Base-by-base conservation (phyloP, 1,284 basidiomycete genomes). In the Microbotryum lychnidis-dioicae region DNA sequence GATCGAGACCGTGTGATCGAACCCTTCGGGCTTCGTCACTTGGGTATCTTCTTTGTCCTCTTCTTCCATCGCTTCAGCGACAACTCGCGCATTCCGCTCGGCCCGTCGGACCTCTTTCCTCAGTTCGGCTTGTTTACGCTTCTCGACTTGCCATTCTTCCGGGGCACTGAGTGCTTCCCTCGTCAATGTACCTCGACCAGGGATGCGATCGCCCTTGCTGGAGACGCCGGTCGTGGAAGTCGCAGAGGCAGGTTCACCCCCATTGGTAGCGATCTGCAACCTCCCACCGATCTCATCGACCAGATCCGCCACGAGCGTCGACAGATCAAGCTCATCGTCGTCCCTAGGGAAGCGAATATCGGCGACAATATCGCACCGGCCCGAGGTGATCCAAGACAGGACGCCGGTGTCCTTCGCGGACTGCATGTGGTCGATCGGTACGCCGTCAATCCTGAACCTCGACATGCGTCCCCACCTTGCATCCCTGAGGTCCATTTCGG, bases 381-480 rank as follows among this genome's bases (percentile, higher is more conserved):
- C 96, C 0, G 91, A 90, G 1, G 87, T 89, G 67, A 99, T 91
- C 94, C 96, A 98, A 5, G 90, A 91, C 63, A 97, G 85, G 5
- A 94, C 92, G 0, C 94, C 91, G 1, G 76, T 76, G 65, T 86
- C 87, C 2, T 86, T 84, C 56, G 87, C 86, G 56, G 86, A 85
- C 77, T 97, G 91, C 50, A 97, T 80, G 73, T 99, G 94, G 76
- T 99, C 96, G 70, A 99, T 87, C 65, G 91, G 93, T 55, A 98
- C 85, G 23, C 96, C 94, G 74, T 99, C 94, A 61, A 98, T 92
- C 16, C 94, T 85, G 75, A 98, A 86, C 50, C 94, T 88, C 7
- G 93, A 89, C 90, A 97, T 92, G 59, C 90, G 83, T 47, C 85
- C 86, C 85, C 88, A 91, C 63, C 87, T 82, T 20, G 84, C 82